phyloP scores from a whole-genome alignment of 1,284 basidiomycete genomes.

The Rhodotorula sp. region DNA sequence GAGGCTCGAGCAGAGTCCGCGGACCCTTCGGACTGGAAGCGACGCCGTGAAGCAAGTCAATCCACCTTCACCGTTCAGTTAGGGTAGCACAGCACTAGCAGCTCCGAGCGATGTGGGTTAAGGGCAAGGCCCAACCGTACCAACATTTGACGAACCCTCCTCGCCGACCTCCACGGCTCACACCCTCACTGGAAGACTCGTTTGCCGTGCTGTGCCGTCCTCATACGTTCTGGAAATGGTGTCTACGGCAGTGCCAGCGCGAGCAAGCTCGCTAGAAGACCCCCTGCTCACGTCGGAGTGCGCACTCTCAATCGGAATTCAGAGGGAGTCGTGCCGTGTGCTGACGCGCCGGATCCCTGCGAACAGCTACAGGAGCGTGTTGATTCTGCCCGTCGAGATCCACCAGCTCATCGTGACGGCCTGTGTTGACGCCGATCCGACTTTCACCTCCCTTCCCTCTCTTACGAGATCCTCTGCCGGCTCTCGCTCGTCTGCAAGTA shows the following conservation, averaged over 20 bases:
- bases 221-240: neutral
- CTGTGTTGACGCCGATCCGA: neutral
- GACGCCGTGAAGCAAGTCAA: no score
- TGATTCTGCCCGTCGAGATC: neutral
- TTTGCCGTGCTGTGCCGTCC: no score
- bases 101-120: no score
- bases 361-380: neutral
- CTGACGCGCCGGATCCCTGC: neutral
- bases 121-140: no score
- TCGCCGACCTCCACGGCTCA: no score
- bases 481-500: neutral
- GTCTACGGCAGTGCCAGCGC: neutral
- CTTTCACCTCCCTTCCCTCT: neutral
- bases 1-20: no score
- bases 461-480: neutral
- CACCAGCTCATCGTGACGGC: neutral
- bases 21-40: no score
- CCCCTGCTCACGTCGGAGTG: no score
- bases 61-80: no score
- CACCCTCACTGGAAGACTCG: no score
- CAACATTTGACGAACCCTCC: no score
- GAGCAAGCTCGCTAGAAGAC: neutral
- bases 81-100: no score
- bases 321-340: neutral
- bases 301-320: neutral